Percentiles rank a stretch among this genome's conserved stretches.
Evolutionary conservation across 1,284 basidiomycete genomes (phyloP).

Genomic region (Apiotrichum siamense): DNA sequence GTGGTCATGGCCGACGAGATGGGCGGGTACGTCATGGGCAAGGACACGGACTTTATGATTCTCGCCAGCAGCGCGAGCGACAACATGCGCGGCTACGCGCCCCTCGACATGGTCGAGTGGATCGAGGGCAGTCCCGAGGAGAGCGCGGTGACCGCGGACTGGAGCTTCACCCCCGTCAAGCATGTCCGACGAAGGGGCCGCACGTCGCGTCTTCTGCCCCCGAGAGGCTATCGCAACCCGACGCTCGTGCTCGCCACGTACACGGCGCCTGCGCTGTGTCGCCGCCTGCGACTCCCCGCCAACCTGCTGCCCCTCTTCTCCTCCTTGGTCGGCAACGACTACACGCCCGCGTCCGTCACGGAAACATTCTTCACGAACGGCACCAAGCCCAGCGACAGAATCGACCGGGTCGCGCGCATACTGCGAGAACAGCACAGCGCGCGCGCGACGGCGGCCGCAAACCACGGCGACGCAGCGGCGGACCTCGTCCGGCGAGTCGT

Average conservation of each 20-base stretch:
- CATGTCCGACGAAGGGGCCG: constrained; percentile 6
- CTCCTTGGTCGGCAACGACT: constrained; percentile 81
- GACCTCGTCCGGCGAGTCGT: constrained; percentile 38
- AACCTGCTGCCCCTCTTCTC: constrained; percentile 75
- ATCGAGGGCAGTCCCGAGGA: constrained; percentile 31
- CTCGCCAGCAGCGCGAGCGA: constrained; percentile 58
- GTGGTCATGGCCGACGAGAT: constrained; percentile 72
- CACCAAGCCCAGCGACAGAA: constrained; percentile 24
- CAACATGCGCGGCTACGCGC: constrained; percentile 60
- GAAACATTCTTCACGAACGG: constrained; percentile 29
- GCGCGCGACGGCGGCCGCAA: constrained; percentile 10
- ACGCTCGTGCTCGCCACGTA: constrained; percentile 55
- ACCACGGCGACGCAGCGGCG: constrained; percentile 37
- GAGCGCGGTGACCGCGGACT: constrained; percentile 6
- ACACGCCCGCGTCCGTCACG: constrained; percentile 52
- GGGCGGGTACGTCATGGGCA: constrained; percentile 67
- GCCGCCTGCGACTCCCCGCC: constrained; percentile 61
- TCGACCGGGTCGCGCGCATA: constrained; percentile 42
- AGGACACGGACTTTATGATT: constrained; percentile 76
- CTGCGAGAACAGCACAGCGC: constrained; percentile 38
- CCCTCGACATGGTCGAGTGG: constrained; percentile 75
- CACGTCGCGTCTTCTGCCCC: constrained; percentile 57
- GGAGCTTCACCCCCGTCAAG: constrained; percentile 12
- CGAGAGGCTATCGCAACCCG: constrained; percentile 44
- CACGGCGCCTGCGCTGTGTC: constrained; percentile 59